Evolutionary conservation across 306 rosid genomes (phyloP).

Genomic region (Ormosia emarginata): DNA sequence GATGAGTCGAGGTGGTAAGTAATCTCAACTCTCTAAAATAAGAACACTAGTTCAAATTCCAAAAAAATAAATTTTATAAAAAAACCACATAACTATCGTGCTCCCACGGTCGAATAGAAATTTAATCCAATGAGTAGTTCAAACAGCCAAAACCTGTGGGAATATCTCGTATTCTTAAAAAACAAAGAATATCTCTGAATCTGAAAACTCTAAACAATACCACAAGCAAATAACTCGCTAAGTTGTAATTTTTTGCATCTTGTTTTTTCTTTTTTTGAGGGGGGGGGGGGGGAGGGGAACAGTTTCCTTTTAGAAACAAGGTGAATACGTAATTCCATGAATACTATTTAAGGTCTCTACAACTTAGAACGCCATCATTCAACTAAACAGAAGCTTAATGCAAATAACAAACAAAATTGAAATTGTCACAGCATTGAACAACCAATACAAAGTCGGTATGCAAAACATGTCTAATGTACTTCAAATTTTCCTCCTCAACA

Average conservation of each 20-base stretch:
- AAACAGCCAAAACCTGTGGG: no score
- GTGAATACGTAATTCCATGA: background rate
- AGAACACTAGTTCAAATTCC: no score
- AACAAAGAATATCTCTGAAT: no score
- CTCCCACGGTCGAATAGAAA: no score
- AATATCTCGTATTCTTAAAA: no score
- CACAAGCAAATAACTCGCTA: background rate
- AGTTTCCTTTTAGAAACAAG: background rate
- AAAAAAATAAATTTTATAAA: no score
- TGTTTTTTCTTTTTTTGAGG: background rate
- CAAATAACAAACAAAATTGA: constrained; percentile 32
- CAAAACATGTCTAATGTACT: constrained; percentile 20
- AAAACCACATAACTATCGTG: no score
- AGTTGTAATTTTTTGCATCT: background rate
- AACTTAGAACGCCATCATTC: background rate
- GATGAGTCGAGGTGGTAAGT: no score
- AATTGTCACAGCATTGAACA: constrained; percentile 15
- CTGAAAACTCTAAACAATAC: no score
- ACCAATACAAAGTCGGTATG: constrained; percentile 9
- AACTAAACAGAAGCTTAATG: background rate
- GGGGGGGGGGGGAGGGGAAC: background rate
- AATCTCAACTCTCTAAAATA: no score
- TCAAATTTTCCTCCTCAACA: constrained; percentile 14
- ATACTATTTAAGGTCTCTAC: background rate
- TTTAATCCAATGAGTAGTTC: no score